Evolutionary conservation across 164 flowering plant genomes (phyloP), one percentile per base, ranked within the genome.

Genomic region (Protea cynaroides): DNA sequence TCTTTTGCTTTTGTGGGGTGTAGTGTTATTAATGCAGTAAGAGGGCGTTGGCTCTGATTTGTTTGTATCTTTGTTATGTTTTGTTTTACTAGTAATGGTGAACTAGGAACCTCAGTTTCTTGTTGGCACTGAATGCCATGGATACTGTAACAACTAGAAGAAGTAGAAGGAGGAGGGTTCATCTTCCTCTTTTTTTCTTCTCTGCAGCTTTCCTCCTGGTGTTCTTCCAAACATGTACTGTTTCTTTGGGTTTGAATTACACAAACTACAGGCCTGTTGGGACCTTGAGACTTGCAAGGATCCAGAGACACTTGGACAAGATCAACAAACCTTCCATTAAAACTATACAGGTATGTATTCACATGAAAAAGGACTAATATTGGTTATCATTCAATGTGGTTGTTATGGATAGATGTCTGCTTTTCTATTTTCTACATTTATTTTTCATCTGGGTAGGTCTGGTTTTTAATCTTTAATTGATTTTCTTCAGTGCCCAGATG

Each of bases 401-500:
- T 49, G 9, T 29, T n/a, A n/a, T n/a, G n/a, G n/a, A 29, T 29
- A 0, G 21, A 37, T 22, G 55, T 22, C 7, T 21, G 8, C 61
- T 46, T 64, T 37, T n/a, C n/a, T n/a, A n/a, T n/a, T n/a, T 47
- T 58, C 6, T 57, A 46, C 22, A 15, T 25, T 43, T 57, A 21
- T 56, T 62, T 62, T 4, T 25, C 34, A 15, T 53, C 44, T 58
- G 60, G 11, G 21, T 60, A 22, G 72, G 15, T 62, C 62, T 61
- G 7, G 2, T 57, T 66, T 63, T 68, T 10, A 25, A 10, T 25
- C 11, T 51, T 38, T 62, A 6, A n/a, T 34, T 56, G 69, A 23
- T 6, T 46, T 29, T 59, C 4, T 23, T 34, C 81, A 94, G 99
- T 89, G 99, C 78, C 87, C 93, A 49, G 99, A 94, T 78, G 97